Evolutionary conservation across 352 stramenopile species (phyloP), one percentile per base, ranked within the genome.

Genomic region (Globisporangium okanoganense): DNA sequence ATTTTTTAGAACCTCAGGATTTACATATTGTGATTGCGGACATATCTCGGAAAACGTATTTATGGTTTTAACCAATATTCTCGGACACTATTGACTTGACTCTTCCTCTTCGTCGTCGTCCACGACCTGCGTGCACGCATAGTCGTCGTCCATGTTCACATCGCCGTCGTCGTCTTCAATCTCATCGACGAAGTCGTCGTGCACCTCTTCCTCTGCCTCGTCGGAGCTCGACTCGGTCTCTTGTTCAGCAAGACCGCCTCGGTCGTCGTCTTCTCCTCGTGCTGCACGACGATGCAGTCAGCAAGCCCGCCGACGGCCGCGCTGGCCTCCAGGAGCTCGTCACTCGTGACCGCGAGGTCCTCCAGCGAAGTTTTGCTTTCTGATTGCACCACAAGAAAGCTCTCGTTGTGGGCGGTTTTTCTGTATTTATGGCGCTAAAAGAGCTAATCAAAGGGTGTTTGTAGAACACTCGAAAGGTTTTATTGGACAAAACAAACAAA

Each of bases 81-180:
- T n/a, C n/a, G n/a, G n/a, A n/a, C n/a, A n/a, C n/a, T n/a, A n/a
- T n/a, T n/a, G n/a, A n/a, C n/a, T n/a, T n/a, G n/a, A n/a, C n/a
- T n/a, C n/a, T n/a, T n/a, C n/a, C n/a, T n/a, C n/a, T n/a, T n/a
- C 57, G 16, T 56, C 58, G 7, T 64, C 47, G 9, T 67, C 36
- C 35, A 61, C 45, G 27, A 66, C 38, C 20, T 66, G 62, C 18
- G 62, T 68, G 44, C 27, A 27, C 12, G 36, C 13, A 25, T 47
- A 50, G 22, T 29, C 33, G 9, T 53, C 44, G 9, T 53, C 44
- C 61, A 62, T 66, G 5, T 50, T 33, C 43, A 65, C 45, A 41
- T 61, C 18, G n/a, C 38, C 36, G 16, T 52, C 44, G 52, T 67
- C 18, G 36, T 79, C 66, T 3, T 75, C 71, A 3, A 77, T 77